Conservation (phyloP, 345 rosid genomes). For the Syzygium aqueum region DNA sequence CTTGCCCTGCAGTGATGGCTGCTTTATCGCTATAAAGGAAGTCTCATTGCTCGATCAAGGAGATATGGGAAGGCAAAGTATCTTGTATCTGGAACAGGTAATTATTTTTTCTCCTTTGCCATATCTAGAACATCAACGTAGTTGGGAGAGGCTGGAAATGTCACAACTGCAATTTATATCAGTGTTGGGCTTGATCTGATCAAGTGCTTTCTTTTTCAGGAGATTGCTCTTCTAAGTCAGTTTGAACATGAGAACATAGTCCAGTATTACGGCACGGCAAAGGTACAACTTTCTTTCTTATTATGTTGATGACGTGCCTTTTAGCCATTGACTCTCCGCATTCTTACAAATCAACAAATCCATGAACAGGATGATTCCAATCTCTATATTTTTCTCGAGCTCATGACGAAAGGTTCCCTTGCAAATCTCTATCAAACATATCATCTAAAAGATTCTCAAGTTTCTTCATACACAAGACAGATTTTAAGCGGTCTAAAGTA, state of each 20-base stretch:
- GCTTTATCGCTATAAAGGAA: constrained; percentile 89
- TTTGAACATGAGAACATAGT: constrained; percentile 88
- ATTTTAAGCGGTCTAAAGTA: constrained; percentile 74
- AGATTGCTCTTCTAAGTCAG: constrained; percentile 75
- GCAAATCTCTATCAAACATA: constrained; percentile 45
- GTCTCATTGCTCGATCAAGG: constrained; percentile 93
- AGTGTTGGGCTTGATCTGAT: background rate
- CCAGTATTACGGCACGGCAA: constrained; percentile 75
- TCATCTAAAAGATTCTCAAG: constrained; percentile 55
- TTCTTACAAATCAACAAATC: background rate
- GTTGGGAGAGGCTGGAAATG: background rate
- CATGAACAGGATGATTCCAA: constrained; percentile 60
- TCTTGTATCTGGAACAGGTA: constrained; percentile 84
- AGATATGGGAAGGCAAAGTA: constrained; percentile 59
- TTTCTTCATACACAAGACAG: constrained; percentile 72
- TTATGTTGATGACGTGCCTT: background rate
- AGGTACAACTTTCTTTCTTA: constrained; percentile 29
- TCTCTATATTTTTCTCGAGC: constrained; percentile 81
- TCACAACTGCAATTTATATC: background rate
- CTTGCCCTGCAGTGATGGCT: constrained; percentile 50
- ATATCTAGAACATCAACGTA: background rate
- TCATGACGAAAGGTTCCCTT: constrained; percentile 79
- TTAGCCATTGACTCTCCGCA: background rate
- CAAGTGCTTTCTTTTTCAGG: constrained; percentile 39
- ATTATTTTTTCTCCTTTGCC: constrained; percentile 2